Percentiles rank a stretch among this genome's conserved stretches.
These are phyloP conservation scores for Cystobasidium sp. DNA, from an alignment of 1,284 basidiomycete genomes.

Conservation along the genomic window DNA sequence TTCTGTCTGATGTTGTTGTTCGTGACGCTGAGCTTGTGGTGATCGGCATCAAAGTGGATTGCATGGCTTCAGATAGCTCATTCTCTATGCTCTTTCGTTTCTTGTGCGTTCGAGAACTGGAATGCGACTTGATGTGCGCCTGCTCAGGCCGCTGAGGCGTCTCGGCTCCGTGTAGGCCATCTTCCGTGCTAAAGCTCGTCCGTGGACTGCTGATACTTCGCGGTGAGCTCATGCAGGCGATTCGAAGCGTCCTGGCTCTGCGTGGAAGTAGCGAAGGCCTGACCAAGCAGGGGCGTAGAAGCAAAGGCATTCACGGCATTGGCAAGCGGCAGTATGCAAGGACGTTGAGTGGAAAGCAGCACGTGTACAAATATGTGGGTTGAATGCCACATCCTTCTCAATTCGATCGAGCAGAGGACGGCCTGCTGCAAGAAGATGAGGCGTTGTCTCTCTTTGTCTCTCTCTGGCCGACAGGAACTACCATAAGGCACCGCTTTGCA, in stretches of 20 bases:
- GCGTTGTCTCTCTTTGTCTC: too few relatives aligned
- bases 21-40: not conserved
- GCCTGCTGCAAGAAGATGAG: too few relatives aligned
- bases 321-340: not conserved
- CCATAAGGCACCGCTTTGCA: too few relatives aligned
- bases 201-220: not conserved
- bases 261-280: too few relatives aligned
- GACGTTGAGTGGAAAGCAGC: too few relatives aligned
- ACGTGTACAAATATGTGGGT: too few relatives aligned
- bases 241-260: too few relatives aligned
- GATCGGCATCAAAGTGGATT: constrained; percentile 11
- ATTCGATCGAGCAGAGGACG: too few relatives aligned
- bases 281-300: constrained; percentile 5
- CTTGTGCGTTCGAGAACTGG: not conserved
- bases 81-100: constrained; percentile 26
- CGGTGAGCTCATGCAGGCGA: not conserved
- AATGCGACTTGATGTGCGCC: constrained; percentile 16
- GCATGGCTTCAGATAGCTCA: constrained; percentile 37
- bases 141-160: constrained; percentile 17
- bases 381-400: too few relatives aligned
- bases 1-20: constrained; percentile 5
- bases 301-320: constrained; percentile 15
- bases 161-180: not conserved
- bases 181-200: not conserved
- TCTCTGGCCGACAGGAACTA: too few relatives aligned